Evolutionary conservation across 2,329 filamentous ascomycete species (phyloP), one percentile per base, ranked within the genome.

Genomic region (Eutypa lata): DNA sequence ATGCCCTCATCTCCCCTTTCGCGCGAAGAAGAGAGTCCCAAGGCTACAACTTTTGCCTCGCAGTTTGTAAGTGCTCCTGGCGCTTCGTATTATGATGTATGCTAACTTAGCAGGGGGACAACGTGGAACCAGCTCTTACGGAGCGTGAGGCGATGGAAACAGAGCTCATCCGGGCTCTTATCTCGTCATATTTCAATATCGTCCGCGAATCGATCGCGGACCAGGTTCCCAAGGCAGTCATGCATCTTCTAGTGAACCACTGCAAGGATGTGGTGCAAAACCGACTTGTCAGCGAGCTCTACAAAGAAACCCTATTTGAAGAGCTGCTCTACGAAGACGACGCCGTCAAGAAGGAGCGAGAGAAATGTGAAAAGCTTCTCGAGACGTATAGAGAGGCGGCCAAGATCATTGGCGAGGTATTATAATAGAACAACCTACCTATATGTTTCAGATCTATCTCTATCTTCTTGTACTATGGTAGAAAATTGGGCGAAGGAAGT

Each of bases 151-250:
- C 91, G 44, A 89, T 99, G 77, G 94, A 99, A 75, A 97, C 94
- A 10, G 94, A 99, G 73, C 85, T 99, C 40, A 99, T 99, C 69
- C 89, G 93, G 46, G 90, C 92, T 46, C 83, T 99, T 52, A 99
- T 99, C 70, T 96, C 90, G 31, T 97, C 92, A 1, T 99, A 99
- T 78, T 99, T 99, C 79, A 96, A 96, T 71, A 99, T 99, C 66
- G 94, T 99, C 46, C 90, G 94, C 57, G 94, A 99, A 74, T 93
- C 91, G n/a, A 96, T 97, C 64, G 93, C 93, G 44, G 94, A 99
- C 69, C 93, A 97, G 74, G 94, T 99, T 11, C 94, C 94, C 61
- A 99, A 99, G 76, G 94, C 94, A 5, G 89, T 99, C 62, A 99
- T 99, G 94, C 94, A 99, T 71, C 83, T 99, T 46, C 83, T 99